Conservation (phyloP, 768 basidiomycete species). For the Mycena pura region DNA sequence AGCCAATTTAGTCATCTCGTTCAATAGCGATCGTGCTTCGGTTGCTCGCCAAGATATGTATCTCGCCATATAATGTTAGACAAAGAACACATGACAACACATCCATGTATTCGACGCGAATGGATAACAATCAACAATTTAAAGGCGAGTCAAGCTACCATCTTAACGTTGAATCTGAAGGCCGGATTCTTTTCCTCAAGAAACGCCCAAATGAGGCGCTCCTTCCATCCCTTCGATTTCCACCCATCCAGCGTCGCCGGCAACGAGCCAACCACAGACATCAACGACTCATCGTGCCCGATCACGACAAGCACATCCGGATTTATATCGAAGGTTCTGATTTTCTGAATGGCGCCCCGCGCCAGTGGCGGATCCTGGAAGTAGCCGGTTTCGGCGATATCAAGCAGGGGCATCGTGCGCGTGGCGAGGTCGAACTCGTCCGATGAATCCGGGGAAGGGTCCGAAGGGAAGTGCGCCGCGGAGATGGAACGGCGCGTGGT, state of each 20-base stretch:
- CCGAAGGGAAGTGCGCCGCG: slow-evolving; percentile 2
- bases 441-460: background rate
- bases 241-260: slow-evolving; percentile 16
- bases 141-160: background rate
- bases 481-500: slow-evolving; percentile 14
- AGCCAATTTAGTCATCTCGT: no score
- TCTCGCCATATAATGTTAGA: background rate
- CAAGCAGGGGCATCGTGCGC: slow-evolving; percentile 9
- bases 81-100: no score
- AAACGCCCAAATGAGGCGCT: slow-evolving; percentile 23
- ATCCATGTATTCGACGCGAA: no score
- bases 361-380: slow-evolving; percentile 11
- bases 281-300: slow-evolving; percentile 24
- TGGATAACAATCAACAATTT: background rate
- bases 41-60: no score
- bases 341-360: background rate
- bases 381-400: background rate
- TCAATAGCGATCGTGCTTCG: no score
- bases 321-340: slow-evolving; percentile 14
- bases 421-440: slow-evolving; percentile 16
- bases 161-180: slow-evolving; percentile 6
- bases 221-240: slow-evolving; percentile 25
- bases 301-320: slow-evolving; percentile 25
- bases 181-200: slow-evolving; percentile 17
- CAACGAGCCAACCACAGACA: slow-evolving; percentile 1